Base-by-base conservation (phyloP, 768 basidiomycete species). In the Cantharellus cinnabarinus region DNA sequence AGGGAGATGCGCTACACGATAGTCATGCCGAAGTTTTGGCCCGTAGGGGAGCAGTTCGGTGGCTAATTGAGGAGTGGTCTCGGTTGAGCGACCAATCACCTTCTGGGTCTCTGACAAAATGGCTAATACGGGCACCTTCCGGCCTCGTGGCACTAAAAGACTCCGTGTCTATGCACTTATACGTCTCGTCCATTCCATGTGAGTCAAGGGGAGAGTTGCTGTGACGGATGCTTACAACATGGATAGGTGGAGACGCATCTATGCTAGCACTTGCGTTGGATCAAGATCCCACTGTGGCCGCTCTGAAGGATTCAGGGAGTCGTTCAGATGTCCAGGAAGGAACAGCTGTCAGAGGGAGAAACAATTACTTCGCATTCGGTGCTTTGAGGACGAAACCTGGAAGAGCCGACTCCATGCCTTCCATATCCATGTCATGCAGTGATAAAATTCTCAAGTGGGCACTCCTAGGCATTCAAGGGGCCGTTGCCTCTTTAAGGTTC, bases 11-110 rank as follows among this genome's bases (percentile, higher is more conserved):
- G 1, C 63, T 95, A 15, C 89, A 93, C 65, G 93, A 95, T 65
- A 82, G 78, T 57, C 93, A 97, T 68, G 93, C 93, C 5, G 93
- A 97, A 69, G 78, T 93, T 29, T 74, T 95, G n/a, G 89, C 89
- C 2, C 77, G 89, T 20, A 75, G 93, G 39, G 82, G 82, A 4
- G 80, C 83, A 0, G 67, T 83, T 50, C 76, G 82, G 35, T 97
- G 89, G 89, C 71, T 89, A 53, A 68, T 90, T 40, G 79, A 83
- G 60, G 87, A 95, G 68, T 73, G 20, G 20, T 29, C 20, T 29
- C 20, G 20, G 20, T 29, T 29, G 20, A 29, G 20, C 20, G 20
- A 29, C 20, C 20, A 29, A 29, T 29, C 20, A 29, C 20, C 20
- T 29, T 29, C 20, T 29, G 20, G 20, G 20, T 29, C 20, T 29